Percentiles rank a stretch among this genome's conserved stretches.
Evolutionary conservation across 75 land plant genomes (phyloP).

Genomic region (Cunninghamia lanceolata): DNA sequence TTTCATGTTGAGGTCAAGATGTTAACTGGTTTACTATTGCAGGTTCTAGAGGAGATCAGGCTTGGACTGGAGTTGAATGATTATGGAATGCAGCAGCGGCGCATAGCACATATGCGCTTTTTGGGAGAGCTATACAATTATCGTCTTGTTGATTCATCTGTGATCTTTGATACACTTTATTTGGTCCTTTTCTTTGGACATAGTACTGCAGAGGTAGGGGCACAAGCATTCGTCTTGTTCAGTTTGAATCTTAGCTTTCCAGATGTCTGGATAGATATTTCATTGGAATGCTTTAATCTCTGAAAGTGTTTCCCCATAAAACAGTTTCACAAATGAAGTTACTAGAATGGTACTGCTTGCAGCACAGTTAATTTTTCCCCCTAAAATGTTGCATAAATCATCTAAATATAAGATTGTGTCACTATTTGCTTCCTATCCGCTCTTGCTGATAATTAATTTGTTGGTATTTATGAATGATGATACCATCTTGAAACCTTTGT

Average conservation of each 20-base stretch:
- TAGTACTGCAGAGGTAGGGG: slow-evolving; percentile 81
- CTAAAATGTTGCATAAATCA: neutral
- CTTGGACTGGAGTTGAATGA: slow-evolving; percentile 91
- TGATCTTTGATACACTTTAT: slow-evolving; percentile 94
- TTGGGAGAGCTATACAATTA: slow-evolving; percentile 98
- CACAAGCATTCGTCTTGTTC: neutral
- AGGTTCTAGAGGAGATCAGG: slow-evolving; percentile 95
- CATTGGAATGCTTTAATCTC: neutral
- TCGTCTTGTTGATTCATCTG: slow-evolving; percentile 87
- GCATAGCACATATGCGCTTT: slow-evolving; percentile 90
- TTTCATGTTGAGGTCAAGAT: neutral
- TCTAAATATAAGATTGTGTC: neutral
- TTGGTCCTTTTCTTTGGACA: slow-evolving; percentile 85
- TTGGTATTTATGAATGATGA: neutral
- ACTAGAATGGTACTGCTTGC: neutral
- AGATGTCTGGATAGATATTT: neutral
- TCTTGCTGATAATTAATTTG: neutral
- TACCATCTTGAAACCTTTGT: neutral
- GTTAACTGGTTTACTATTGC: slow-evolving; percentile 15
- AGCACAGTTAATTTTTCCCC: neutral
- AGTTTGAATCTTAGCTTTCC: neutral
- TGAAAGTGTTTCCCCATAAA: neutral
- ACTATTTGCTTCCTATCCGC: neutral
- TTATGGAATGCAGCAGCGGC: slow-evolving; percentile 92
- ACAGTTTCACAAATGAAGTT: neutral